Evolutionary conservation across 139 green algal species (phyloP).

Genomic region (Coelastrella sp.): DNA sequence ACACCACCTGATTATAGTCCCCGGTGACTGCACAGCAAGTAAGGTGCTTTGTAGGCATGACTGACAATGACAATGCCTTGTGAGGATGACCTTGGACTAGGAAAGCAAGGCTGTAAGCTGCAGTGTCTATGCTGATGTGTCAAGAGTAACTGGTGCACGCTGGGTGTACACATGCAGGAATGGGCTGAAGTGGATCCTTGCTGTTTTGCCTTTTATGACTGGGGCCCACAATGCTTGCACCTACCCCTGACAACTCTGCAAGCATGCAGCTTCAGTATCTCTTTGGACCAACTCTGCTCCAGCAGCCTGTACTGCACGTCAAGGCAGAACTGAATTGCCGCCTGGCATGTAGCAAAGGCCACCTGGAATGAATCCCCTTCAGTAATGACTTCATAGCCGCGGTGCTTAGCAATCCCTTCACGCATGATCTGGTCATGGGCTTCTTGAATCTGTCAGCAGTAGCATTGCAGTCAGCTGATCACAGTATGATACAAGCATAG

Average conservation of each 20-base stretch:
- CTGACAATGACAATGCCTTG: too few species aligned
- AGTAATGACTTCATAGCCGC: constrained; percentile 82
- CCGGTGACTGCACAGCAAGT: neutral
- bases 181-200: neutral
- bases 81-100: too few species aligned
- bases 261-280: constrained; percentile 71
- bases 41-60: too few species aligned
- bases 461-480: neutral
- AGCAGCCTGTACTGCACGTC: constrained; percentile 84
- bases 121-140: too few species aligned
- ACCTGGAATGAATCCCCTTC: constrained; percentile 85
- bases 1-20: neutral
- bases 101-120: too few species aligned
- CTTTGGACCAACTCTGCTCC: constrained; percentile 73
- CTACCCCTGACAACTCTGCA: constrained; percentile 63
- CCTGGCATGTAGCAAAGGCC: constrained; percentile 67
- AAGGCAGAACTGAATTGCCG: constrained; percentile 80
- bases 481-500: neutral
- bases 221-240: too few species aligned
- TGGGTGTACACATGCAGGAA: neutral
- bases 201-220: too few species aligned
- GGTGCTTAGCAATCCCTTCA: constrained; percentile 73
- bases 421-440: constrained; percentile 85
- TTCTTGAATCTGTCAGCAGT: constrained; percentile 67
- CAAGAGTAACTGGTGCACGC: neutral